phyloP scores from a whole-genome alignment of 306 rosid genomes.

The Lagenaria siceraria region DNA sequence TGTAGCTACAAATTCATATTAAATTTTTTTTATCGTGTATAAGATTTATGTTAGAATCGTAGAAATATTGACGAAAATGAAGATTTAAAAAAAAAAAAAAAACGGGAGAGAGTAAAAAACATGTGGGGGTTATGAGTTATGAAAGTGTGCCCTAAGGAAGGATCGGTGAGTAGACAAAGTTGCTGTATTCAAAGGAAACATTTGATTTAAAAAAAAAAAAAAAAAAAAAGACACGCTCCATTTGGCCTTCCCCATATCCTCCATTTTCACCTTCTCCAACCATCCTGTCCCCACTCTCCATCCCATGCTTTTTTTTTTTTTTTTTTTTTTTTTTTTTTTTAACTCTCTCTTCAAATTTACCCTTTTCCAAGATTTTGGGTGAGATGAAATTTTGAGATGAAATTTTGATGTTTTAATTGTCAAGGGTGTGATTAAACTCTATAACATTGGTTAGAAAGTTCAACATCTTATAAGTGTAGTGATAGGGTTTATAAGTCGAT shows the following conservation, averaged over 20 bases:
- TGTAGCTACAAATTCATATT: too few relatives aligned
- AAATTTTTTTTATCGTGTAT: too few relatives aligned
- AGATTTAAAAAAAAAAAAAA: background rate
- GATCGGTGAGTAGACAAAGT: slow-evolving; percentile 42
- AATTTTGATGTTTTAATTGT: too few relatives aligned
- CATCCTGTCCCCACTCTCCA: slow-evolving; percentile 56
- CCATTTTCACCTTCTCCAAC: slow-evolving; percentile 36
- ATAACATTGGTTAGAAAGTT: too few relatives aligned
- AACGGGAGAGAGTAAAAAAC: slow-evolving; percentile 15
- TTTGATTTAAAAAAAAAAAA: slow-evolving; percentile 30
- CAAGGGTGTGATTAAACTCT: too few relatives aligned
- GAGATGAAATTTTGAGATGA: too few relatives aligned
- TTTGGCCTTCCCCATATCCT: slow-evolving; percentile 49
- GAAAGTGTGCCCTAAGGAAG: slow-evolving; percentile 46
- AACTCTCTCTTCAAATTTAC: slow-evolving; percentile 8
- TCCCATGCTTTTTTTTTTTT: background rate
- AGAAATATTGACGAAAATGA: too few relatives aligned
- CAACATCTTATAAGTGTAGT: too few relatives aligned
- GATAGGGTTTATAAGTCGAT: too few relatives aligned
- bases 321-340: background rate
- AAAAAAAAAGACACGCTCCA: slow-evolving; percentile 23
- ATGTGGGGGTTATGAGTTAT: background rate
- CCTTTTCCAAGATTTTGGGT: background rate
- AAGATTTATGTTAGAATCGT: too few relatives aligned
- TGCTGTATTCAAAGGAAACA: slow-evolving; percentile 67